Evolutionary conservation across 2,329 filamentous ascomycete genomes (phyloP).

Genomic region (Penicillium brevicompactum): DNA sequence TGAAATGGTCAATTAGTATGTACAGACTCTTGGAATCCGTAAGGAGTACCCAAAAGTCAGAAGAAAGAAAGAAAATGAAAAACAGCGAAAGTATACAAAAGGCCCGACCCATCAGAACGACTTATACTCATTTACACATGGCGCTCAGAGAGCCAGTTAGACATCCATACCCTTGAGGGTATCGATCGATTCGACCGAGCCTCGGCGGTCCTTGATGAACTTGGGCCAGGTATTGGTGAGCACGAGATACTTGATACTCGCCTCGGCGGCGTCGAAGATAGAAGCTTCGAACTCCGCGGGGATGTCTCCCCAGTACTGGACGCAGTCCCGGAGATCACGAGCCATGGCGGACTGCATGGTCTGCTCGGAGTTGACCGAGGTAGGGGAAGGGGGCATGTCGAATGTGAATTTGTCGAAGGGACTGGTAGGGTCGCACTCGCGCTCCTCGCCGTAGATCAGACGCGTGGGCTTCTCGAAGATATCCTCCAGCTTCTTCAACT

Average conservation of each 20-base stretch:
- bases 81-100: not conserved
- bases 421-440: conserved; percentile 42
- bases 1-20: conserved; percentile 2
- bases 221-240: conserved; percentile 68
- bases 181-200: conserved; percentile 20
- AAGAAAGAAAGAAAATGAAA: not conserved
- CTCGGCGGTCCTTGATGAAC: conserved; percentile 32
- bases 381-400: conserved; percentile 26
- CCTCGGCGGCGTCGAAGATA: conserved; percentile 62
- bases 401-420: conserved; percentile 36
- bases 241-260: conserved; percentile 67
- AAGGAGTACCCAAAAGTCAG: not conserved
- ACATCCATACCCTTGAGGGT: conserved; percentile 12
- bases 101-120: not conserved
- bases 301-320: conserved; percentile 37
- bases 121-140: conserved; percentile 11
- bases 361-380: conserved; percentile 24
- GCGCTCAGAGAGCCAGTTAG: not conserved
- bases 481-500: conserved; percentile 56
- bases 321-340: conserved; percentile 27
- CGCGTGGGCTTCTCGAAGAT: conserved; percentile 60
- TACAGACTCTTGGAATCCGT: not conserved
- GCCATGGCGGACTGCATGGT: conserved; percentile 17
- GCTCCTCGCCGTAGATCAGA: conserved; percentile 45
- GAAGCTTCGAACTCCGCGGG: conserved; percentile 51